These are phyloP conservation scores for Carex pumila DNA, from an alignment of 176 grass and related monocot genomes.

Conservation along the genomic window DNA sequence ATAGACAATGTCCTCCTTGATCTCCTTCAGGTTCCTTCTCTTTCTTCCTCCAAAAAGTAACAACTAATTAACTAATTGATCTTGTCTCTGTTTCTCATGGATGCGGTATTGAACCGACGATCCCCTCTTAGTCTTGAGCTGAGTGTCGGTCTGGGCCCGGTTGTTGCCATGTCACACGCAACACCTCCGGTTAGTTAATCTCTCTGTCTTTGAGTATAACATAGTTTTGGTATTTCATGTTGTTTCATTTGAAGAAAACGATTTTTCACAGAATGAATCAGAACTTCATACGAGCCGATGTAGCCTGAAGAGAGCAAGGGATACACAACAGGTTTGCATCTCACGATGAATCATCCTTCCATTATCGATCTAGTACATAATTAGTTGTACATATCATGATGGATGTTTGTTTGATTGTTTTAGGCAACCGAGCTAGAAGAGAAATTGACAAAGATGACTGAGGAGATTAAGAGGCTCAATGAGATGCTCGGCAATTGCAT, in stretches of 20 bases:
- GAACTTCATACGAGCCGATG: background rate
- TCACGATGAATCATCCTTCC: background rate
- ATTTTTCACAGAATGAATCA: background rate
- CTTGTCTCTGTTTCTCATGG: slow-evolving; percentile 30
- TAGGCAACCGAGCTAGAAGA: slow-evolving; percentile 40
- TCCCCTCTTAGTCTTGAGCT: slow-evolving; percentile 58
- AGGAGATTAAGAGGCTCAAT: slow-evolving; percentile 57
- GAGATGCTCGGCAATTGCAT: slow-evolving; percentile 37
- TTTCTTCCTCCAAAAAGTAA: background rate
- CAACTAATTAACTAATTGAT: background rate
- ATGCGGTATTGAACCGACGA: background rate
- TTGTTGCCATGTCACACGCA: background rate
- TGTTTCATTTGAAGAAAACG: background rate
- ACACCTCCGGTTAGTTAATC: background rate
- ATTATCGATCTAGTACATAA: background rate
- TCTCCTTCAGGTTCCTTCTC: background rate
- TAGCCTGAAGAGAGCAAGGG: background rate
- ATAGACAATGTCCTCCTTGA: background rate
- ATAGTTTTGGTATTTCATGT: background rate
- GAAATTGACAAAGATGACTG: slow-evolving; percentile 40
- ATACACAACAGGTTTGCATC: slow-evolving; percentile 30
- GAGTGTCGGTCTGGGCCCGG: slow-evolving; percentile 33
- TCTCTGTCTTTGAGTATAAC: background rate
- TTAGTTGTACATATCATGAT: background rate
- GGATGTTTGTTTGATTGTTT: background rate